Evolutionary conservation across 176 grass and related monocot genomes (phyloP).

Genomic region (Sorghum bicolor): DNA sequence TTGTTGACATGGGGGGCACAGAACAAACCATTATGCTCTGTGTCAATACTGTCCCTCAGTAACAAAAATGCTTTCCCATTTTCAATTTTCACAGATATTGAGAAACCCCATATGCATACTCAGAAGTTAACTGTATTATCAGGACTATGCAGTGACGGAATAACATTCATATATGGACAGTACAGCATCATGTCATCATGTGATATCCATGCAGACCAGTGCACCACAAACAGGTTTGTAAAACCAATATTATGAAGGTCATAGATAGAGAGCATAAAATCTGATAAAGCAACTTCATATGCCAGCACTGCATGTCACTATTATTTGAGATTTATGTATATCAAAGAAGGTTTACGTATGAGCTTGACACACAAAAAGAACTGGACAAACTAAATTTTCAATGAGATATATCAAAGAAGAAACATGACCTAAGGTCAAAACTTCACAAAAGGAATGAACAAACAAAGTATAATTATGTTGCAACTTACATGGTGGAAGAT

Average conservation of each 20-base stretch:
- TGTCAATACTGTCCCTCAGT: neutral
- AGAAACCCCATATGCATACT: neutral
- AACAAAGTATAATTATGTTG: neutral
- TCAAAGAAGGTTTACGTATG: neutral
- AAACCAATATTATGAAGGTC: neutral
- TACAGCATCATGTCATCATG: neutral
- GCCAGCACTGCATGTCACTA: neutral
- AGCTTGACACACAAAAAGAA: slow-evolving; percentile 1
- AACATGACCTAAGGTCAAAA: neutral
- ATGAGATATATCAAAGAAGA: slow-evolving; percentile 8
- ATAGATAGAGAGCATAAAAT: neutral
- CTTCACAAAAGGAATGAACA: neutral
- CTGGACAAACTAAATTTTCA: neutral
- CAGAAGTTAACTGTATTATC: slow-evolving; percentile 4
- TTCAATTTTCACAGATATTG: slow-evolving; percentile 4
- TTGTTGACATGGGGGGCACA: neutral
- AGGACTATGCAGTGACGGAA: neutral
- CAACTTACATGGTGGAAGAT: slow-evolving; percentile 93
- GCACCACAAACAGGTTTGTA: neutral
- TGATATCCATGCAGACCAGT: neutral
- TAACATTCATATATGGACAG: slow-evolving; percentile 8
- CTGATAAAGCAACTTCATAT: neutral
- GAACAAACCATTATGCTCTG: neutral
- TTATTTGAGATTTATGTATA: neutral
- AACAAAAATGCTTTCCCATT: neutral